A percentile compares a stretch with the other conserved stretches of the same genome.
These are phyloP conservation scores for Crithidia thermophila DNA, from an alignment of 208 protist species.

Conservation along the genomic window DNA sequence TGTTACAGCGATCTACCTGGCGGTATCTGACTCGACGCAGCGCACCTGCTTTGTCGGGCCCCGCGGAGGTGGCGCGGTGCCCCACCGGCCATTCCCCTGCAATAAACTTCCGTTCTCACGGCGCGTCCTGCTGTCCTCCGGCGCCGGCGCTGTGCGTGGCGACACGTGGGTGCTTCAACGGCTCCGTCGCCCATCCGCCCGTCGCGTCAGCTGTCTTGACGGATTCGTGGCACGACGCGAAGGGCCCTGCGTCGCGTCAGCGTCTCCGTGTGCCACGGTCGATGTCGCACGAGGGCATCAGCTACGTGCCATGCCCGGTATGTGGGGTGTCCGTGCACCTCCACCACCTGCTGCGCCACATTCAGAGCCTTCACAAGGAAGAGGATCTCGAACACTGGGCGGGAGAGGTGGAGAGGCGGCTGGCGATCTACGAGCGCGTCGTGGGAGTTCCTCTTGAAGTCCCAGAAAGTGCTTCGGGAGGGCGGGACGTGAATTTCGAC, in stretches of 20 bases:
- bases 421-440: constrained; percentile 62
- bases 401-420: constrained; percentile 58
- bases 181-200: too few relatives aligned
- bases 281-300: constrained; percentile 65
- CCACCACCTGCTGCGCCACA: constrained; percentile 73
- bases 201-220: too few relatives aligned
- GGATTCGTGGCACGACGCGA: too few relatives aligned
- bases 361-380: constrained; percentile 59
- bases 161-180: too few relatives aligned
- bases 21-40: background rate
- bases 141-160: too few relatives aligned
- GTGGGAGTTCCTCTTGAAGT: constrained; percentile 60
- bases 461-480: background rate
- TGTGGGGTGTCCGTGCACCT: constrained; percentile 58
- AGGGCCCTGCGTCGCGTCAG: background rate
- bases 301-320: constrained; percentile 68
- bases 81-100: too few relatives aligned
- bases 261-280: constrained; percentile 48
- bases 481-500: background rate
- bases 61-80: too few relatives aligned
- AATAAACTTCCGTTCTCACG: too few relatives aligned
- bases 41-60: too few relatives aligned
- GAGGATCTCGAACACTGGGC: constrained; percentile 50
- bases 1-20: constrained; percentile 1
- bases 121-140: too few relatives aligned